phyloP scores from a whole-genome alignment of 495 filamentous ascomycete genomes.

The Penicillium malachiteum region DNA sequence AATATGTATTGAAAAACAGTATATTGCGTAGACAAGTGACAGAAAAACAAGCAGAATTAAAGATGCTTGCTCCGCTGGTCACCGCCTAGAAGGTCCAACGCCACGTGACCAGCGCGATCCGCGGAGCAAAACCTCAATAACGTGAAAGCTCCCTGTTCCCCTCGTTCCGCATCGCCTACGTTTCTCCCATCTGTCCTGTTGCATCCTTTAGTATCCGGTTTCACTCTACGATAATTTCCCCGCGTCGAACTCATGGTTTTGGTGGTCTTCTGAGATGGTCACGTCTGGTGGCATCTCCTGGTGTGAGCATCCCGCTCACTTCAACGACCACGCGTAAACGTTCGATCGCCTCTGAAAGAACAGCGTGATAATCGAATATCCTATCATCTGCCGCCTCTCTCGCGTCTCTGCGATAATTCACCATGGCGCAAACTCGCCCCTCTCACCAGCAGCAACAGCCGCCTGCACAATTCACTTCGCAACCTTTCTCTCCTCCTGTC shows the following conservation, averaged over 20 bases:
- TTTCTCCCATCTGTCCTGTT: conserved; percentile 2
- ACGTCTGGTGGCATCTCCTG: conserved; percentile 40
- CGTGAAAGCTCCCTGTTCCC: conserved; percentile 21
- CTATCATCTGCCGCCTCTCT: not conserved
- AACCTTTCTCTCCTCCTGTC: conserved; percentile 56
- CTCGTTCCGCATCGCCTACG: not conserved
- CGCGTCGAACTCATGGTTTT: conserved; percentile 23
- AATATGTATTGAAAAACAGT: not conserved
- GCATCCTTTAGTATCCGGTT: conserved; percentile 13
- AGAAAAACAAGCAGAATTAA: too few species aligned
- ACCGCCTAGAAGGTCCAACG: not conserved
- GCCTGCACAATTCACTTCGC: conserved; percentile 44
- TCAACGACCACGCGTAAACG: conserved; percentile 38
- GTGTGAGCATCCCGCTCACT: conserved; percentile 47
- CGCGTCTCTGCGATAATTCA: conserved; percentile 19
- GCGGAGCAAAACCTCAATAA: conserved; percentile 28
- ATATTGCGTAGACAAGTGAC: not conserved
- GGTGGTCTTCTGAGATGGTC: conserved; percentile 43
- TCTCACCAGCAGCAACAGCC: conserved; percentile 27
- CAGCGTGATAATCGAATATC: conserved; percentile 9
- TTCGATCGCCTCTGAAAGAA: conserved; percentile 26
- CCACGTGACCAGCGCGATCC: conserved; percentile 25
- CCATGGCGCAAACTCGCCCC: conserved; percentile 65
- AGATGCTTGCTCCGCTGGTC: not conserved
- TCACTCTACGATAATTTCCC: not conserved